Base-by-base conservation (phyloP, 1,284 basidiomycete genomes). In the Volvariella surrecta region DNA sequence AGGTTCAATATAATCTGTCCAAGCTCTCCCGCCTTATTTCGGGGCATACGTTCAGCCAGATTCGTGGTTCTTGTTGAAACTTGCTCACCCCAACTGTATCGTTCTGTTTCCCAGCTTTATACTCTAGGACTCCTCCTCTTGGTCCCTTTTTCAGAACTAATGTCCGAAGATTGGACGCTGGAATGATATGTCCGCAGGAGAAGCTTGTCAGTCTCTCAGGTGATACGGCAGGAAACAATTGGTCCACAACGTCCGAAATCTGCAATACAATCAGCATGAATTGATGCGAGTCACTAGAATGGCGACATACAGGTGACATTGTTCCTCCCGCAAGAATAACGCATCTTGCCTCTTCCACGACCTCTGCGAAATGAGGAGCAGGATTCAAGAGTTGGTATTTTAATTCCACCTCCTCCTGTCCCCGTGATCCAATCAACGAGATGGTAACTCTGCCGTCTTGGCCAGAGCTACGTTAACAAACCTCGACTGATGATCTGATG, bases 311-410 rank as follows among this genome's bases (percentile, higher is more conserved):
- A 6, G 95, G 95, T 32, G 91, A 92, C 95, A 99, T 98, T 0
- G 95, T 99, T 1, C 95, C 95, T 7, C 95, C 95, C 0, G 94
- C 93, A 11, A 99, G 68, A 18, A 99, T 67, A 6, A 99, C 82
- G 1, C 86, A 77, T 28, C 91, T 70, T 0, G 93, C 90, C 39
- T 74, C 68, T 18, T 89, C 79, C 1, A 92, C 76, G 1, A 99
- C 74, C 24, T 89, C 84, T 42, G 73, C 69, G 60, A 99, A 99
- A 45, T 83, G 74, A 13, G 91, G 86, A 1, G 89, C 78, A 0
- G 95, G 94, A 55, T 99, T 96, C n/a, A 99, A 75, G 28, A 95
- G 79, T 51, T 97, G 88, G 57, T 97, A 99, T 54, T 89, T 92
- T 44, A 98, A 68, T 46, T 82, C 79, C 0, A 88, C 68, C 1